A percentile compares a stretch with the other conserved stretches of the same genome.
Evolutionary conservation across 1,139 yeast species (phyloP).

Genomic region (Taphrina pruni): DNA sequence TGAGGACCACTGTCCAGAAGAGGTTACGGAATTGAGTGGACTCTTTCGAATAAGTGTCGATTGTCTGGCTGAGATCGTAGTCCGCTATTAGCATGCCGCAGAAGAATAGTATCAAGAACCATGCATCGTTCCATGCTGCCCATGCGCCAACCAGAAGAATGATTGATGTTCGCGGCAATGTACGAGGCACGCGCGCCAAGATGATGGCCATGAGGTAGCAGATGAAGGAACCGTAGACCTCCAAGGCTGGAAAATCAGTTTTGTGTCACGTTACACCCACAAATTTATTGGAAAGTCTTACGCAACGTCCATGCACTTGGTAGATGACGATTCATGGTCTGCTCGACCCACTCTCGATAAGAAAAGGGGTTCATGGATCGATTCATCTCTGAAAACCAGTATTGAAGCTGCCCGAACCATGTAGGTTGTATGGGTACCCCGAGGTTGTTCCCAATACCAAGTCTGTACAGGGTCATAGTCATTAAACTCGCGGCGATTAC

Average conservation of each 20-base stretch:
- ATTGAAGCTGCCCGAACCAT: neutral
- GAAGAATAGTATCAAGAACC: neutral
- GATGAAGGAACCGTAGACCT: neutral
- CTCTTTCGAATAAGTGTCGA: neutral
- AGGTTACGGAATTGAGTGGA: neutral
- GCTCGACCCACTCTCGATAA: neutral
- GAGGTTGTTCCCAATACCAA: neutral
- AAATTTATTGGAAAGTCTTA: neutral
- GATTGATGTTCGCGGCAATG: neutral
- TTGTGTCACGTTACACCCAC: neutral
- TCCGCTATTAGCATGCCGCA: constrained; percentile 5
- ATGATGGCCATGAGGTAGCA: neutral
- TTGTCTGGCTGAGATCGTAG: neutral
- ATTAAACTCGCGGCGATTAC: neutral
- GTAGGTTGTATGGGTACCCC: neutral
- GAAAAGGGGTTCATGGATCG: neutral
- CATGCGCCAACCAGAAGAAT: neutral
- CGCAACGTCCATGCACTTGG: neutral
- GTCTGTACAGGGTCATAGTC: no score
- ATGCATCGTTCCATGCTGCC: neutral
- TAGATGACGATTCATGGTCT: neutral
- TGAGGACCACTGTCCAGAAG: neutral
- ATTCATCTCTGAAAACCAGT: neutral
- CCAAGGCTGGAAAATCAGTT: neutral
- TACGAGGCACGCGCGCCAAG: neutral